A percentile compares a stretch with the other conserved stretches of the same genome.
These are phyloP conservation scores for Toxicodendron radicans DNA, from an alignment of 345 rosid genomes.

Conservation along the genomic window DNA sequence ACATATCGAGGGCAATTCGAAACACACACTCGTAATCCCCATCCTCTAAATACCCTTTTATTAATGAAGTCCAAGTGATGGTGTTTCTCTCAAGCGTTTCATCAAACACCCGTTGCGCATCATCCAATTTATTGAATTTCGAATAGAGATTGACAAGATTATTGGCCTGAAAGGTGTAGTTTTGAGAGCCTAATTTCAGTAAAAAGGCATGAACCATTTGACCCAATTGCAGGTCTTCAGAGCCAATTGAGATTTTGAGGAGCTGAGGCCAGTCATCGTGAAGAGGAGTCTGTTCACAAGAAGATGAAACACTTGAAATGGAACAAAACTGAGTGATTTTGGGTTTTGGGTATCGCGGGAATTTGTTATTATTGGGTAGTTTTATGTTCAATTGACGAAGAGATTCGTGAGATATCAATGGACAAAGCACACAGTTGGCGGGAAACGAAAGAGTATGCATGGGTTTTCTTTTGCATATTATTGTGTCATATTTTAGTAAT, in stretches of 20 bases:
- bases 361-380: background rate
- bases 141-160: slow-evolving; percentile 24
- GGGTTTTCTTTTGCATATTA: background rate
- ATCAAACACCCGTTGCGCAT: slow-evolving; percentile 35
- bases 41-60: slow-evolving; percentile 33
- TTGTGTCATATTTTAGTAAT: too few species aligned
- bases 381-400: slow-evolving; percentile 17
- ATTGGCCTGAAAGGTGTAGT: slow-evolving; percentile 28
- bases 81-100: slow-evolving; percentile 34
- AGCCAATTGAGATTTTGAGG: slow-evolving; percentile 27
- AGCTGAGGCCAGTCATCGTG: slow-evolving; percentile 34
- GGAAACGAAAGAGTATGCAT: slow-evolving; percentile 14
- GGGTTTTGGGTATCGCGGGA: background rate
- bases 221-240: slow-evolving; percentile 27
- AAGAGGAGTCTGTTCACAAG: slow-evolving; percentile 8
- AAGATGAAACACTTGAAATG: slow-evolving; percentile 5
- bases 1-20: slow-evolving; percentile 18
- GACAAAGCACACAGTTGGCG: slow-evolving; percentile 11
- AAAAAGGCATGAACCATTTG: slow-evolving; percentile 31
- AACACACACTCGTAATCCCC: slow-evolving; percentile 23
- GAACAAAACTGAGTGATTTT: background rate
- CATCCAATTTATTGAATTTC: slow-evolving; percentile 21
- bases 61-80: slow-evolving; percentile 37
- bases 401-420: slow-evolving; percentile 2
- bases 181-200: slow-evolving; percentile 19